Evolutionary conservation across 371 early-diverging fungal genomes (phyloP).

Genomic region (Rozella allomycis): DNA sequence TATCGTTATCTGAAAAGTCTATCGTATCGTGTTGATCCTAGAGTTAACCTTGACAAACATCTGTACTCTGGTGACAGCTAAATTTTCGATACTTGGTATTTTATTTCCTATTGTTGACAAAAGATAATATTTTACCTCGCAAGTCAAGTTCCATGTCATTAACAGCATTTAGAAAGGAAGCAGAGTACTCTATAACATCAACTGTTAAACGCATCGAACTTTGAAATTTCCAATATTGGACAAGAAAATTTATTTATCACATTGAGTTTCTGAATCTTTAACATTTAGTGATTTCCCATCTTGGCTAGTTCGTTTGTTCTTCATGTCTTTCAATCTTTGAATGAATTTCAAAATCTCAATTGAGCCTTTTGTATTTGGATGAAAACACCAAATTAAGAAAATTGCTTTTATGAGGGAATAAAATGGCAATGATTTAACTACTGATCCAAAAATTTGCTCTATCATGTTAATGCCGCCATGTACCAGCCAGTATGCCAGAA

Average conservation of each 20-base stretch:
- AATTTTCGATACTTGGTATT: slow-evolving; percentile 74
- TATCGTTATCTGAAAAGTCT: slow-evolving; percentile 77
- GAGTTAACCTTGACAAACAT: background rate
- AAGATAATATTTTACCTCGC: slow-evolving; percentile 29
- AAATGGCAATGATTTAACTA: too few relatives aligned
- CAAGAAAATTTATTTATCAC: background rate
- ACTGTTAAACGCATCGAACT: slow-evolving; percentile 44
- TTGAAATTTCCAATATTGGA: background rate
- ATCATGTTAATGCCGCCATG: too few relatives aligned
- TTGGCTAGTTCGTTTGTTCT: too few relatives aligned
- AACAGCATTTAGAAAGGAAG: slow-evolving; percentile 54
- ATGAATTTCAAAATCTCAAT: too few relatives aligned
- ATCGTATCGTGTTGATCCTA: slow-evolving; percentile 76
- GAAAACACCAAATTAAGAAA: too few relatives aligned
- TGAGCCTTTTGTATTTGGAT: too few relatives aligned
- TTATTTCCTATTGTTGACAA: slow-evolving; percentile 36
- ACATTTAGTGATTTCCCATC: background rate
- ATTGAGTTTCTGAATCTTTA: background rate
- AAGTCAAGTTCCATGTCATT: slow-evolving; percentile 74
- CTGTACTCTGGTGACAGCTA: slow-evolving; percentile 65
- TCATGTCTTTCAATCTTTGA: too few relatives aligned
- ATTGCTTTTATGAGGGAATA: too few relatives aligned
- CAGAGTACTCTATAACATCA: slow-evolving; percentile 43
- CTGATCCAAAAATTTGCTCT: too few relatives aligned
- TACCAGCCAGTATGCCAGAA: too few relatives aligned